These are phyloP conservation scores for Chloris gayana DNA, from an alignment of 176 grass and related monocot species.

Conservation along the genomic window DNA sequence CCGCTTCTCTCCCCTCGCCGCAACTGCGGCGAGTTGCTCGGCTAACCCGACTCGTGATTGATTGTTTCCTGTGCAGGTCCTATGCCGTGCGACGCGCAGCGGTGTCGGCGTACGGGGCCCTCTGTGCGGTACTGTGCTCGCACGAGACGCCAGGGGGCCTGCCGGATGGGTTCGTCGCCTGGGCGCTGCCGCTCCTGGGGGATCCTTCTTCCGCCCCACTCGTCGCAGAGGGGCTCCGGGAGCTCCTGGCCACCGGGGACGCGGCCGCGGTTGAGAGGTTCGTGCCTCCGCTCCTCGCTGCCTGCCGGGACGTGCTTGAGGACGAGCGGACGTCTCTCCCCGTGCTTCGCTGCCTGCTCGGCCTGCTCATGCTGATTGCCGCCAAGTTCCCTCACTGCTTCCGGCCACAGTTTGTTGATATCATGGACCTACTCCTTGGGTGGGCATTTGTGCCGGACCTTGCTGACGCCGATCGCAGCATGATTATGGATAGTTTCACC, in stretches of 20 bases:
- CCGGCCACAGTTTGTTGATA: slow-evolving; percentile 83
- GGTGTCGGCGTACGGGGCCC: slow-evolving; percentile 72
- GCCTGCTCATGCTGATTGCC: slow-evolving; percentile 74
- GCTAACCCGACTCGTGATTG: slow-evolving; percentile 30
- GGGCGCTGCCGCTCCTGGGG: slow-evolving; percentile 85
- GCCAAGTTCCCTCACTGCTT: slow-evolving; percentile 82
- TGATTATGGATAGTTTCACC: slow-evolving; percentile 90
- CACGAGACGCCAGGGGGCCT: slow-evolving; percentile 62
- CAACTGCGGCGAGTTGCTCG: background rate
- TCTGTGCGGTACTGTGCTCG: slow-evolving; percentile 75
- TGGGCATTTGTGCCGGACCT: slow-evolving; percentile 88
- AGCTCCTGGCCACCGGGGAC: slow-evolving; percentile 72
- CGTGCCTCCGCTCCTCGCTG: slow-evolving; percentile 69
- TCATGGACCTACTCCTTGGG: slow-evolving; percentile 86
- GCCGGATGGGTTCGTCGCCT: slow-evolving; percentile 76
- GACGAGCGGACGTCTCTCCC: slow-evolving; percentile 85
- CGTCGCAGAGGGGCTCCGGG: slow-evolving; percentile 72
- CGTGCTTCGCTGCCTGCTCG: slow-evolving; percentile 75
- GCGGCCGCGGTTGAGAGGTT: slow-evolving; percentile 63
- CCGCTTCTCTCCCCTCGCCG: background rate
- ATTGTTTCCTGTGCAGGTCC: slow-evolving; percentile 52
- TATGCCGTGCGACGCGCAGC: slow-evolving; percentile 74
- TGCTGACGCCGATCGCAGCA: slow-evolving; percentile 61
- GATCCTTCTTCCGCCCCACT: slow-evolving; percentile 55
- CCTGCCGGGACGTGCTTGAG: slow-evolving; percentile 86